Percentiles rank a stretch among this genome's conserved stretches.
phyloP scores from a whole-genome alignment of 805 yeast genomes.

The Candida maris region DNA sequence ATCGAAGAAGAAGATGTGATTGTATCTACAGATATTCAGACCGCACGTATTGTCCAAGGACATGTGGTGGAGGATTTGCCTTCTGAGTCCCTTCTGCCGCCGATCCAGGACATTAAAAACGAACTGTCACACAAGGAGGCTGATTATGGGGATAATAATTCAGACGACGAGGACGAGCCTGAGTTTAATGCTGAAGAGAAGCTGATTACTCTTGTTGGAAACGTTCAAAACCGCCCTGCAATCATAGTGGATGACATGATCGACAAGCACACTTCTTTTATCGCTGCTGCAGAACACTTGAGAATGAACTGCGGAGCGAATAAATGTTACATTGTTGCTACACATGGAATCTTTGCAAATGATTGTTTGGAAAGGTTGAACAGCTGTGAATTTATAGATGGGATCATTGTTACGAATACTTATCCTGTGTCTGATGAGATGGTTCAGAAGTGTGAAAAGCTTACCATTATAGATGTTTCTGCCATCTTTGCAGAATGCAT shows the following conservation, averaged over 20 bases:
- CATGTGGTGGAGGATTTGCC: constrained; percentile 86
- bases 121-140: constrained; percentile 23
- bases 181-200: constrained; percentile 64
- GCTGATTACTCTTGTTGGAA: constrained; percentile 93
- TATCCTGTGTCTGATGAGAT: constrained; percentile 77
- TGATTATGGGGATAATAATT: constrained; percentile 67
- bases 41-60: constrained; percentile 94
- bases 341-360: constrained; percentile 92
- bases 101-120: constrained; percentile 13
- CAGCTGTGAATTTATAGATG: constrained; percentile 78
- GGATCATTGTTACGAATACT: constrained; percentile 92
- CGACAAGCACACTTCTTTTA: constrained; percentile 89
- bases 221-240: constrained; percentile 87
- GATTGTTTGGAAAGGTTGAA: constrained; percentile 78
- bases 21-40: constrained; percentile 77
- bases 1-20: constrained; percentile 66
- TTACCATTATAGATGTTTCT: constrained; percentile 87
- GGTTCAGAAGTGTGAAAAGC: constrained; percentile 56
- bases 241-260: constrained; percentile 95
- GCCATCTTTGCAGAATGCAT: constrained; percentile 97
- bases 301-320: constrained; percentile 95
- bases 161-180: constrained; percentile 87
- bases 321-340: constrained; percentile 83
- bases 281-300: constrained; percentile 98
- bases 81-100: constrained; percentile 7